phyloP scores from a whole-genome alignment of 371 early-diverging fungal genomes.

The Mucor piriformis region DNA sequence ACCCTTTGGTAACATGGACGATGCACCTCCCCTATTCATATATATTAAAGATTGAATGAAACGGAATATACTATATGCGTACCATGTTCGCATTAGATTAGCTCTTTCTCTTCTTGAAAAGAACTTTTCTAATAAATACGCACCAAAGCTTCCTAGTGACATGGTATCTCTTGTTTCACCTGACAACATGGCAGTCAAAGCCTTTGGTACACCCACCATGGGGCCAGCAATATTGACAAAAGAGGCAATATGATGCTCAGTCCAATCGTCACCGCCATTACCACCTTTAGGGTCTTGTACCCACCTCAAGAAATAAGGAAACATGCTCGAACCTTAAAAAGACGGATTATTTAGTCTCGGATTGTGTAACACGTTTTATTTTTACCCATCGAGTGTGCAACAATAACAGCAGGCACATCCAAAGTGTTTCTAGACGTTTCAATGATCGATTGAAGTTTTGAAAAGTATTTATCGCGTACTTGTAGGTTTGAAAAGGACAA shows the following conservation, averaged over 20 bases:
- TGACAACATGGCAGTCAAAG: constrained; percentile 72
- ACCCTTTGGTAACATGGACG: constrained; percentile 86
- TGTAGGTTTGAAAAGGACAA: constrained; percentile 85
- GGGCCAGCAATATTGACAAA: constrained; percentile 91
- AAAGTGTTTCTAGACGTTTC: constrained; percentile 59
- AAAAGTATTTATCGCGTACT: constrained; percentile 84
- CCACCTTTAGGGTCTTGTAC: constrained; percentile 78
- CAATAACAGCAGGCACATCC: constrained; percentile 66
- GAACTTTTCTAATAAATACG: constrained; percentile 83
- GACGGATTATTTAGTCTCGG: background rate
- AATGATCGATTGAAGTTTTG: constrained; percentile 75
- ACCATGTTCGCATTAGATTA: constrained; percentile 83
- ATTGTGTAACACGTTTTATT: background rate
- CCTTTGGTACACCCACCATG: constrained; percentile 89
- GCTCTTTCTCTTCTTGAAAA: constrained; percentile 81
- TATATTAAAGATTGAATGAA: too few species aligned
- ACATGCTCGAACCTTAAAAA: constrained; percentile 47
- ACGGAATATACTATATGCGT: too few species aligned
- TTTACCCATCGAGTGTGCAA: constrained; percentile 69
- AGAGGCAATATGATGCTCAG: constrained; percentile 78
- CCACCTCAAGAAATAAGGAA: constrained; percentile 93
- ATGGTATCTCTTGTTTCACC: constrained; percentile 91
- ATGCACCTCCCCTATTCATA: constrained; percentile 56
- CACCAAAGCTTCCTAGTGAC: constrained; percentile 76
- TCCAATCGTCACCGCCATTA: constrained; percentile 80